Base-by-base conservation (phyloP, 176 grass and related monocot genomes). In the Oryza meyeriana region DNA sequence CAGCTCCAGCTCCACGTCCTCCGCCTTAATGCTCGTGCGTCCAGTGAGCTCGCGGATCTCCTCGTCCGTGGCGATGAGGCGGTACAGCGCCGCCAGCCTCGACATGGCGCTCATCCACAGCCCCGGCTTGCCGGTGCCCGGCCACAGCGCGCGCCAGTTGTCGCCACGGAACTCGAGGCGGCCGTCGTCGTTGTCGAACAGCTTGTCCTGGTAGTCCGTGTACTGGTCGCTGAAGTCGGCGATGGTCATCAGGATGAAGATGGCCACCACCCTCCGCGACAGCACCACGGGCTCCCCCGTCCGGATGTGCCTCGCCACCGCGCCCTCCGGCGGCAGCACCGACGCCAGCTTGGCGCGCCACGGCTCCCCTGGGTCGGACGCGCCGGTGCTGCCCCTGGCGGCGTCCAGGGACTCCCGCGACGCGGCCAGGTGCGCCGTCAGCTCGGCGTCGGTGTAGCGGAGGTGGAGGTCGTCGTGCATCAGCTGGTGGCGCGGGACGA, bases 211-310 rank as follows among this genome's bases (percentile, higher is more conserved):
- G 78, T 87, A 97, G 82, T 94, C 94, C 6, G 86, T 71, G 40
- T 85, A 77, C 87, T 97, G 94, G 77, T 97, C 92, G 50, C 92
- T 90, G 78, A 89, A 90, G 77, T 97, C 94, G 2, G 83, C 89
- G 11, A 97, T 41, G 18, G 94, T 91, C 85, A 97, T 90, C 12
- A 94, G 72, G 22, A 97, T 33, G 87, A 97, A 94, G 11, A 50
- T 68, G 17, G 84, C 90, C 24, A 80, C 17, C 33, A 89, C 69
- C 55, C 84, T 33, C 64, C 94, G 52, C 33, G 94, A 83, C 68
- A 97, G 62, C 35, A 39, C 40, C 38, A 97, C 92, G 1, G 79
- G 77, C 72, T 97, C 90, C n/a, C 89, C 87, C 14, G 92, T 97
- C 73, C 83, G 76, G 86, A 97, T 97, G 77, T 94, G 85, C 42